A percentile compares a stretch with the other conserved stretches of the same genome.
Conservation (phyloP, 305 asterid species). For the Fraxinus paxiana region DNA sequence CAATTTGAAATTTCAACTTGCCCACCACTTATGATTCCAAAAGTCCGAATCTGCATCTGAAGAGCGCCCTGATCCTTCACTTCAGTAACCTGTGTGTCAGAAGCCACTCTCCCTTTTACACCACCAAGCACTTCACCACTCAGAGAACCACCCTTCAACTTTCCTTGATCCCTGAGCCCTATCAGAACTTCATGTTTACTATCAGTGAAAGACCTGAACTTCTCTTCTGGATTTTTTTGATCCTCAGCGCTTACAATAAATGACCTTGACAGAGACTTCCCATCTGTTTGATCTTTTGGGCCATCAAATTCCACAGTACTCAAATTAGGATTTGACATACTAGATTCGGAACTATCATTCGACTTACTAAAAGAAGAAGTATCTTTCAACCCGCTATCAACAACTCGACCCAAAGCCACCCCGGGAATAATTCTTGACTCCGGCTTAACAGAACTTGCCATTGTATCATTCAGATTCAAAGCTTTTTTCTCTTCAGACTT, state of each 20-base stretch:
- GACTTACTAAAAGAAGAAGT: slow-evolving; percentile 30
- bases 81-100: slow-evolving; percentile 32
- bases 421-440: slow-evolving; percentile 36
- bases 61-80: slow-evolving; percentile 35
- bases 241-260: slow-evolving; percentile 36
- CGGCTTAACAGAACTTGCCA: slow-evolving; percentile 38
- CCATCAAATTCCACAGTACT: slow-evolving; percentile 32
- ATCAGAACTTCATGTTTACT: slow-evolving; percentile 24
- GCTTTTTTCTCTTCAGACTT: slow-evolving; percentile 36
- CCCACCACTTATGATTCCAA: slow-evolving; percentile 31
- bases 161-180: slow-evolving; percentile 36
- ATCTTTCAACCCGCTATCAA: slow-evolving; percentile 35
- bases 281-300: slow-evolving; percentile 38
- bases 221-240: slow-evolving; percentile 39
- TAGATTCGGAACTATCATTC: neutral
- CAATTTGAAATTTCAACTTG: slow-evolving; percentile 33
- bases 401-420: slow-evolving; percentile 15
- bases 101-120: slow-evolving; percentile 3
- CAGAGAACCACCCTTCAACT: slow-evolving; percentile 26
- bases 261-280: slow-evolving; percentile 42
- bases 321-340: slow-evolving; percentile 21
- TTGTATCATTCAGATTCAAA: slow-evolving; percentile 30
- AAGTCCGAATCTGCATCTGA: slow-evolving; percentile 27
- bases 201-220: slow-evolving; percentile 30
- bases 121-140: slow-evolving; percentile 36